Evolutionary conservation across 1,284 basidiomycete genomes (phyloP), one percentile per base, ranked within the genome.

Genomic region (Cutaneotrichosporon spelunceum): DNA sequence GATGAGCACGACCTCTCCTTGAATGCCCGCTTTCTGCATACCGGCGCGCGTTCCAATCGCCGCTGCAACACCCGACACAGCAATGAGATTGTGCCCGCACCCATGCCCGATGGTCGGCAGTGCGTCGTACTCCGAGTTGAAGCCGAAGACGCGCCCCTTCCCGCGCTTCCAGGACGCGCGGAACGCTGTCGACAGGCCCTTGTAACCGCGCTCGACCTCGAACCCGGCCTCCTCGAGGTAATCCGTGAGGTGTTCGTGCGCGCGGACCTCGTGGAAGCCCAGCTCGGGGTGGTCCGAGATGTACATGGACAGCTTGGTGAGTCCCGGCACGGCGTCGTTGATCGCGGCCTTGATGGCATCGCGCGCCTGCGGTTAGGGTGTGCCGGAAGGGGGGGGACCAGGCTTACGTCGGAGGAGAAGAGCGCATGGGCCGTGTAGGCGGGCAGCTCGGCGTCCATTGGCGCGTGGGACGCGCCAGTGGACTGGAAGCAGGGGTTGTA

Each of bases 71-170:
- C 91, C 91, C 56, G 85, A 83, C 59, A 89, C 86, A 30, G 90
- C 90, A 62, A 93, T 93, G 57, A 93, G 82, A 74, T 92, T 92
- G 73, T 93, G 90, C 66, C 90, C 90, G 70, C 91, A 92, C 0
- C 88, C 91, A 75, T 92, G 86, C 4, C 87, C 86, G 56, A 88
- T 81, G 21, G 83, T 81, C 82, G 68, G 66, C 4, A 72, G 52
- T 3, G 69, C 69, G 49, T 72, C 70, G 59, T 60, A 68, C 55
- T 92, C 89, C 9, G 87, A 86, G 73, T 90, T 90, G 58, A 90
- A 79, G n/a, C n/a, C 3, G 87, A 88, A 57, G 89, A 81, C 21
- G 84, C 84, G 56, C 84, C 86, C 50, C 84, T 84, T 56, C 74
- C 79, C 79, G 74, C 85, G 91, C n/a, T 53, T 64, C 50, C 61